Evolutionary conservation across 2,329 filamentous ascomycete genomes (phyloP), one percentile per base, ranked within the genome.

Genomic region (Neophaeococcomyces aloes): DNA sequence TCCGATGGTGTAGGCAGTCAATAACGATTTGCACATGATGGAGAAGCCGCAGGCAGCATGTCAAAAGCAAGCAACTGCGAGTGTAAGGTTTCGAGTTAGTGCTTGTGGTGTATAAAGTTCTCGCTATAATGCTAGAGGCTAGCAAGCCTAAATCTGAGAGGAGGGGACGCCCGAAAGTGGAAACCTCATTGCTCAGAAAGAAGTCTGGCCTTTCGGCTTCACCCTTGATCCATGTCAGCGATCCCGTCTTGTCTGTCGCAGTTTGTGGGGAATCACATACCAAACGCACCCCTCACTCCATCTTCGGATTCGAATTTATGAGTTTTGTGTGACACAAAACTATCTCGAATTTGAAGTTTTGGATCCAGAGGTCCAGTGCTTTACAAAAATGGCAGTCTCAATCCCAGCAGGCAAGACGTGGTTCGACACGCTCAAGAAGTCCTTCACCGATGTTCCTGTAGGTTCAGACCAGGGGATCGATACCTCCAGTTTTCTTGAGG

Each of bases 401-500:
- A 62, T 62, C 46, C 78, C 81, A 45, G 65, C 76, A 38, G 81
- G 78, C 53, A 75, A 76, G 57, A 94, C 87, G 57, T 87, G 88
- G 71, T 82, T 96, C 67, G 79, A 93, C 62, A 84, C 80, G 56
- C 74, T 93, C 65, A 83, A 84, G 71, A 75, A 75, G 62, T 89
- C 83, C 57, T 98, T 94, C 69, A 72, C 75, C 52, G 78, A 89
- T 56, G 89, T 96, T 43, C 80, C 84, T 11, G 66, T 94, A 56
- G 77, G 86, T 57, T 81, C 84, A 55, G 80, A 79, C 66, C 82
- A 86, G 69, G 83, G 79, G 48, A 79, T 96, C 58, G 68, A 78
- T 43, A 96, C 91, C 36, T 76, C 76, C 46, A 79, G 93, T 63
- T 98, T 96, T 67, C 81, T 96, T 52, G 84, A 94, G 53, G 91